Base-by-base conservation (phyloP, 257 asterid species). In the Solanum paucissectum region DNA sequence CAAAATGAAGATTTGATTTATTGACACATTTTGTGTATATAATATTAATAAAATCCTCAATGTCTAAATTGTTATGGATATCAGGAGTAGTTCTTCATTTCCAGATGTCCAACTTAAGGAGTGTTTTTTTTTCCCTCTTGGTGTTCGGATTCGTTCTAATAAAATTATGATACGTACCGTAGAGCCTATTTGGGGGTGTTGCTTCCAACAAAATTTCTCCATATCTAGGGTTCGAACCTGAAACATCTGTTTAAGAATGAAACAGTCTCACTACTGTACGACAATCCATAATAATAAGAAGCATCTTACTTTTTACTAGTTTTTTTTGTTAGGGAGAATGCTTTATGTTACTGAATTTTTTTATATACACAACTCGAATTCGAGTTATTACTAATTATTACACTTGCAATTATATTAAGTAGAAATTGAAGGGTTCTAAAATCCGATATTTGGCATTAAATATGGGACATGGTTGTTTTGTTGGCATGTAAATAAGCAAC, bases 211-310 rank as follows among this genome's bases (percentile, higher is more conserved):
- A 12, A 49, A 12, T 13, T 49, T 49, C 7, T 49, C 6, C 3
- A 49, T 49, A 12, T 0, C 1, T 12, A 46, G 2, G 0, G 2
- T 16, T 49, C 3, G 21, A 13, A 49, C 0, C 0, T 21, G 7
- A 49, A 12, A 49, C 3, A 1, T 49, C 21, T 49, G 60, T 1
- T 49, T 14, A 49, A 2, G 1, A 49, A 18, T 55, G 10, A 55
- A 55, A 2, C 9, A 18, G 1, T 55, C 0, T 16, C 9, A 55
- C 4, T 55, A 55, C 0, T 55, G 9, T 1, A 16, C 23, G 9
- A 49, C 1, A 16, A 49, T 2, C 1, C 3, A 14, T 49, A 14
- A 0, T 0, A 3, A 49, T 49, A 7, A 58, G 2, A 58, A 55
- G 62, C 9, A 0, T 18, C 0, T 52, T 18, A 18, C 2, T 52